Evolutionary conservation across 83 land plant genomes (phyloP).

Genomic region (Larix sibirica): DNA sequence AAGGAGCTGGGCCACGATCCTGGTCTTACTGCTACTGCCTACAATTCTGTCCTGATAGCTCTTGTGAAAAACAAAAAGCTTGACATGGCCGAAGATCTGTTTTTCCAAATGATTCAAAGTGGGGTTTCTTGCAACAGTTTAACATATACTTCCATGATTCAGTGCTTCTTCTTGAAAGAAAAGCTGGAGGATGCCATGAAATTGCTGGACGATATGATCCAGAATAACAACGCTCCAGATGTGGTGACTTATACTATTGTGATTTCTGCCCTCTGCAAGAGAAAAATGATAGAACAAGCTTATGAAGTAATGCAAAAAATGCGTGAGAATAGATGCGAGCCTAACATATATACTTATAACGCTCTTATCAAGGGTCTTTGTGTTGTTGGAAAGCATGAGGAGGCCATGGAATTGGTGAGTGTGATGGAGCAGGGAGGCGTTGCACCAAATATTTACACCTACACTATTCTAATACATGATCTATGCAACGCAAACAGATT

Average conservation of each 20-base stretch:
- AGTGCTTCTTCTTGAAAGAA: neutral
- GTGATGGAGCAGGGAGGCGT: conserved; percentile 42
- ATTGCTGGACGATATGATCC: neutral
- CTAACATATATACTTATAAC: conserved; percentile 66
- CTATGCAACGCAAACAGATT: conserved; percentile 17
- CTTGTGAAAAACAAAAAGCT: neutral
- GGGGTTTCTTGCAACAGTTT: neutral
- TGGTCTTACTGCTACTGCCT: neutral
- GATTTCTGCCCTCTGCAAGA: conserved; percentile 60
- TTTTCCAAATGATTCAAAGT: neutral
- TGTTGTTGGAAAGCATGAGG: conserved; percentile 50
- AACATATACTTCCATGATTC: conserved; percentile 4
- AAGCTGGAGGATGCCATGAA: conserved; percentile 5
- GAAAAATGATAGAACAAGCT: conserved; percentile 54
- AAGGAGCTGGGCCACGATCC: neutral
- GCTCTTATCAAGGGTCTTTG: conserved; percentile 60
- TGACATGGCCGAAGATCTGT: neutral
- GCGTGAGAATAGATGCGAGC: conserved; percentile 44
- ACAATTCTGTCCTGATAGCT: conserved; percentile 3
- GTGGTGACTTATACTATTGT: conserved; percentile 39
- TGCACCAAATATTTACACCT: conserved; percentile 55
- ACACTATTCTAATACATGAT: conserved; percentile 61
- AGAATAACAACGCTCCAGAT: conserved; percentile 15
- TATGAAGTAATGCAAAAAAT: conserved; percentile 47
- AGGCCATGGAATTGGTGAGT: conserved; percentile 43